Percentiles rank a stretch among this genome's conserved stretches.
These are phyloP conservation scores for Podila clonocystis DNA, from an alignment of 192 early-diverging fungal species.

Conservation along the genomic window DNA sequence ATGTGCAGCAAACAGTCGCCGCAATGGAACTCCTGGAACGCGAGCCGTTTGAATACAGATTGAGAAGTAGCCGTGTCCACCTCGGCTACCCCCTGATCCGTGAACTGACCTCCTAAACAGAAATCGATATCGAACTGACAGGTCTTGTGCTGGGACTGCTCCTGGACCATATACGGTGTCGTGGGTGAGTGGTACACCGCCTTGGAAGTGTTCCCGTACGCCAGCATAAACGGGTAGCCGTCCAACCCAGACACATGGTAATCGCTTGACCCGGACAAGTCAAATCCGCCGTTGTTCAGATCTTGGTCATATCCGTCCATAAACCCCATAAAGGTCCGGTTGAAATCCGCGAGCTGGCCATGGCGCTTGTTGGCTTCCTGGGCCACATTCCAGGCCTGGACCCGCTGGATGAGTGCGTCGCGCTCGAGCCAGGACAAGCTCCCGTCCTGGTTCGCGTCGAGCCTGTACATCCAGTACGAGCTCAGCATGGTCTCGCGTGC, in stretches of 20 bases:
- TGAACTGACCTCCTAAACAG: constrained; percentile 33
- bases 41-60: constrained; percentile 27
- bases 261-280: background rate
- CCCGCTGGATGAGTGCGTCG: constrained; percentile 7
- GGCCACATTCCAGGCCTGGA: constrained; percentile 7
- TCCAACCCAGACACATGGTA: constrained; percentile 32
- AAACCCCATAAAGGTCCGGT: background rate
- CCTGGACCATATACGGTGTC: background rate
- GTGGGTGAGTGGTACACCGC: too few species aligned
- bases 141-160: background rate
- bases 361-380: background rate
- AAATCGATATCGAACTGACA: constrained; percentile 25
- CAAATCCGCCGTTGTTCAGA: constrained; percentile 3
- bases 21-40: constrained; percentile 42
- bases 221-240: constrained; percentile 42
- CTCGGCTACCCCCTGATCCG: background rate
- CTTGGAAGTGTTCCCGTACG: background rate
- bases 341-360: background rate
- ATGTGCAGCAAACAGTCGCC: constrained; percentile 51
- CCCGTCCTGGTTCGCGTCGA: constrained; percentile 49
- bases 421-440: constrained; percentile 41
- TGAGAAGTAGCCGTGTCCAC: constrained; percentile 5
- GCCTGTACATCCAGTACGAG: constrained; percentile 40
- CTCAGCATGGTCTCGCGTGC: constrained; percentile 44
- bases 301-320: background rate